Conservation (phyloP, 108 stramenopile genomes). For the Hondaea fermentalgiana region DNA sequence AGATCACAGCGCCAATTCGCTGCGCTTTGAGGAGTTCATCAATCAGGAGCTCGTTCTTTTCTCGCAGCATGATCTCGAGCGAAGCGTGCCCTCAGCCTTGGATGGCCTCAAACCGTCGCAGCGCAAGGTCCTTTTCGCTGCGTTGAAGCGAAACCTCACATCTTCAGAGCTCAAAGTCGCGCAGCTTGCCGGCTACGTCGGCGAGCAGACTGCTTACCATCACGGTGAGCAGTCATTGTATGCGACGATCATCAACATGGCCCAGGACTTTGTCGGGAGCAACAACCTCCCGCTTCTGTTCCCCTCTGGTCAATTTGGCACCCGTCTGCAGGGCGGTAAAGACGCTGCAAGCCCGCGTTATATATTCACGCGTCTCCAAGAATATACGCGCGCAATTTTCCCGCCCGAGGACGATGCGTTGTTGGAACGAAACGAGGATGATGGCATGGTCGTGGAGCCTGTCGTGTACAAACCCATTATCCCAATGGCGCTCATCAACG, state of each 20-base stretch:
- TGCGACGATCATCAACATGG: constrained; percentile 71
- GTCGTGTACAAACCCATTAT: constrained; percentile 63
- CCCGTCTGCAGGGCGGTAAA: constrained; percentile 69
- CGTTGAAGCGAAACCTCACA: constrained; percentile 56
- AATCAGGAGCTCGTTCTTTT: constrained; percentile 83
- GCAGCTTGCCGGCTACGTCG: constrained; percentile 76
- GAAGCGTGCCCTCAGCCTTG: constrained; percentile 66
- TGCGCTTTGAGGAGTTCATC: constrained; percentile 68
- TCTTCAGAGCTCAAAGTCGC: constrained; percentile 15
- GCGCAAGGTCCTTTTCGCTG: constrained; percentile 78
- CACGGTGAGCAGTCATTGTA: constrained; percentile 62
- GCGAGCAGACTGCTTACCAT: constrained; percentile 87
- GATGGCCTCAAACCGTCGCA: constrained; percentile 89
- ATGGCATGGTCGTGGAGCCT: constrained; percentile 75
- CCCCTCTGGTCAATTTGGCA: constrained; percentile 85
- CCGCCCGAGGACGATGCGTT: constrained; percentile 72
- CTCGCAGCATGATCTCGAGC: constrained; percentile 71
- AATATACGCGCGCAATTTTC: constrained; percentile 62
- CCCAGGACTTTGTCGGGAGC: constrained; percentile 84
- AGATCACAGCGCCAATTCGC: neutral
- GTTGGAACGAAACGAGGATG: constrained; percentile 66
- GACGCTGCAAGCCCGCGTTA: constrained; percentile 85
- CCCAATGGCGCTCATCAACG: constrained; percentile 71
- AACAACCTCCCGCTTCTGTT: constrained; percentile 77
- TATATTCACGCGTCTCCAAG: constrained; percentile 73